Evolutionary conservation across 352 stramenopile genomes (phyloP), one percentile per base, ranked within the genome.

Genomic region (Plasmopara muralis): DNA sequence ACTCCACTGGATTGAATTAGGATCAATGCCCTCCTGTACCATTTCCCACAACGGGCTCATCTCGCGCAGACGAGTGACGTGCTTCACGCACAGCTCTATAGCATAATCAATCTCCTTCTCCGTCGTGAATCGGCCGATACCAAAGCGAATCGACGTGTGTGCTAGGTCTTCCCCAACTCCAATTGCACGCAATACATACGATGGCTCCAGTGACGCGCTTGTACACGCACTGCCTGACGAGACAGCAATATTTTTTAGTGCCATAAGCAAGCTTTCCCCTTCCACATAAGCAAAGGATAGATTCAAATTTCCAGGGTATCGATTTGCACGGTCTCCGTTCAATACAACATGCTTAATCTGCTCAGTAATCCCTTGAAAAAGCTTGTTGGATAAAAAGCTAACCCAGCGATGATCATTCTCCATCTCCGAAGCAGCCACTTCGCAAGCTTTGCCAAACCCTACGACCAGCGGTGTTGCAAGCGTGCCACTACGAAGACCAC

Each of bases 31-130:
- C 77, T 99, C 97, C 77, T 99, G 96, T 39, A 99, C 96, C 95
- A 99, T 98, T 77, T 99, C 97, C 96, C 96, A 99, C 20, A 99
- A 75, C 20, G 97, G 97, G 49, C 80, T 97, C 96, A 99, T 99
- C 63, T 99, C 96, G 49, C 97, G 92, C 58, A 99, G 81, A 43
- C 96, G 88, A 38, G 60, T 86, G 6, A 99, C 97, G 71, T 99
- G 94, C 66, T 95, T 87, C 49, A 95, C 78, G 47, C 86, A 90
- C 53, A 99, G 72, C 4, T 98, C 91, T 16, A 98, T 64, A 0
- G 96, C 92, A 70, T 97, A 98, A 57, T 99, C 95, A 20, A 99
- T 85, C 73, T 99, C 97, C 20, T 93, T 84, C 58, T 99, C 95
- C 14, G 96, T 98, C 38, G 96, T 99, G 71, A 99, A 99, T 44